Evolutionary conservation across 2,329 filamentous ascomycete genomes (phyloP).

Genomic region (Trichoderma asperellum): DNA sequence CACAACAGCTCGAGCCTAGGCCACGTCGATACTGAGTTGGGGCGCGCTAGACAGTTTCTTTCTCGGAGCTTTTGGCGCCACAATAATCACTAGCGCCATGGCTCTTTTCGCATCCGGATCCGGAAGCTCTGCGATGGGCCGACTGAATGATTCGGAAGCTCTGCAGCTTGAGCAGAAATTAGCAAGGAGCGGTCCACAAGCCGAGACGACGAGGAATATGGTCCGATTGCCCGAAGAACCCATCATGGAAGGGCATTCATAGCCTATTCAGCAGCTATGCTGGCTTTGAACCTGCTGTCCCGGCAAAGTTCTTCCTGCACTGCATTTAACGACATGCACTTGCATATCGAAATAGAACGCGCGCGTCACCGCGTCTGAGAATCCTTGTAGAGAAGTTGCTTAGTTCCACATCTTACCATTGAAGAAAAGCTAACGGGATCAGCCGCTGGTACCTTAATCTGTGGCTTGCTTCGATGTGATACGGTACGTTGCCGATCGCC

Average conservation of each 20-base stretch:
- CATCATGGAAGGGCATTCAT: not conserved
- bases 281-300: not conserved
- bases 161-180: not conserved
- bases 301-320: not conserved
- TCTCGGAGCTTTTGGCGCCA: constrained; percentile 17
- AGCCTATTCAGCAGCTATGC: not conserved
- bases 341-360: not conserved
- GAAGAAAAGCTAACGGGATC: not conserved
- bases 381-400: not conserved
- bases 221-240: not conserved
- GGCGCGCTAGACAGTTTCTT: not conserved
- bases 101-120: constrained; percentile 11
- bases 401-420: not conserved
- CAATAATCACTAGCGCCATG: not conserved
- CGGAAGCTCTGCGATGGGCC: not conserved
- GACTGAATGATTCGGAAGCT: not conserved
- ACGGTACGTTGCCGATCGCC: not conserved
- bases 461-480: not conserved
- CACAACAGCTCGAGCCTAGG: not conserved
- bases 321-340: not conserved
- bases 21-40: not conserved
- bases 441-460: not conserved
- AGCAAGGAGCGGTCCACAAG: not conserved
- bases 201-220: not conserved
- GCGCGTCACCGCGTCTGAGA: not conserved